These are phyloP conservation scores for Fragaria vesca DNA, from an alignment of 306 rosid genomes.

Conservation along the genomic window DNA sequence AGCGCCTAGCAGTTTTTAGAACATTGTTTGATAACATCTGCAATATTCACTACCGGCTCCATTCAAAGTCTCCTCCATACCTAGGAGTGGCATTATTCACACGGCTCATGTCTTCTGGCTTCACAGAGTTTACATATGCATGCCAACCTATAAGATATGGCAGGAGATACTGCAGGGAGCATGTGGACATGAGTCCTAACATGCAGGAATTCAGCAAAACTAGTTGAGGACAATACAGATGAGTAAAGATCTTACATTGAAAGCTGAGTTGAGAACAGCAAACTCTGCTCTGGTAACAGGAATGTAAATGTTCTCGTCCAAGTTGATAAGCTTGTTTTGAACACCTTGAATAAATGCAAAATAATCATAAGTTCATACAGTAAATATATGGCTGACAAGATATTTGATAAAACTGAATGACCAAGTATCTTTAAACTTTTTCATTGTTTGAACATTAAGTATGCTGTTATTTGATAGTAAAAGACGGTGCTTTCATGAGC, in stretches of 20 bases:
- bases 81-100: slow-evolving; percentile 48
- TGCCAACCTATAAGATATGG: slow-evolving; percentile 92
- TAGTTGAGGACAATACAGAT: background rate
- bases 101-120: slow-evolving; percentile 49
- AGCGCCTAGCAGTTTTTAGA: too few relatives aligned
- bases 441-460: background rate
- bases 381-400: slow-evolving; percentile 4
- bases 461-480: background rate
- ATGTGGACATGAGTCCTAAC: slow-evolving; percentile 12
- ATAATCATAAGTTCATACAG: slow-evolving; percentile 6
- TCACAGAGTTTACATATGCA: slow-evolving; percentile 63
- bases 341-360: slow-evolving; percentile 53
- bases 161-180: slow-evolving; percentile 61
- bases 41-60: slow-evolving; percentile 55
- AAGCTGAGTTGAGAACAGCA: slow-evolving; percentile 69
- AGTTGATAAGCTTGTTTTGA: slow-evolving; percentile 72
- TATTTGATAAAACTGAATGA: background rate
- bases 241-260: slow-evolving; percentile 54
- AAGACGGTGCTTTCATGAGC: background rate
- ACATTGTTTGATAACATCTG: background rate
- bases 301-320: slow-evolving; percentile 70
- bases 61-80: slow-evolving; percentile 79
- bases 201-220: background rate
- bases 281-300: slow-evolving; percentile 83
- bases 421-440: background rate